Conservation (phyloP, 352 stramenopile genomes). For the Phytophthora pisi region DNA sequence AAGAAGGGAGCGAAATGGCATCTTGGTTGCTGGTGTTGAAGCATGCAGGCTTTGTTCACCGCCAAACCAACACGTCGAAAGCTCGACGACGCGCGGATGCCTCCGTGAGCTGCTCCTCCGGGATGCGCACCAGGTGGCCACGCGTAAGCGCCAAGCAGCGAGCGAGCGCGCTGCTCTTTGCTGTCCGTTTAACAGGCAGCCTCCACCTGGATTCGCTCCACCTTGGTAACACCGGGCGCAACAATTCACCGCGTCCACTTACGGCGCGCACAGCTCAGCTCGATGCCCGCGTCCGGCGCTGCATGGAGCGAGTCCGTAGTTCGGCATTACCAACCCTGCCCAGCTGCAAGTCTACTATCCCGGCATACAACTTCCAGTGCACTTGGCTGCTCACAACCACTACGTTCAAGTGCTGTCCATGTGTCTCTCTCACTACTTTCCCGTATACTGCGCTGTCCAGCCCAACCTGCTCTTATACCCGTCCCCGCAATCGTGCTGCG, state of each 20-base stretch:
- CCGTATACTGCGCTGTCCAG: not conserved
- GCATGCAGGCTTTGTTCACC: not conserved
- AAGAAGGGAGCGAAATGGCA: no score
- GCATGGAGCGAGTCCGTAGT: slow-evolving; percentile 1
- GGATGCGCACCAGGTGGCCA: slow-evolving; percentile 17
- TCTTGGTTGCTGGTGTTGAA: not conserved
- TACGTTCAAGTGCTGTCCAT: slow-evolving; percentile 4
- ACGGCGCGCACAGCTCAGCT: not conserved
- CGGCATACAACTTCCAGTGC: slow-evolving; percentile 17
- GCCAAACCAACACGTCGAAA: not conserved
- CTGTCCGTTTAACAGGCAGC: not conserved
- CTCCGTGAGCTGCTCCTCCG: slow-evolving; percentile 15
- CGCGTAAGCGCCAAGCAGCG: slow-evolving; percentile 5
- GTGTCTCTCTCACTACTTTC: not conserved
- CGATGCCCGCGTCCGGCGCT: slow-evolving; percentile 1
- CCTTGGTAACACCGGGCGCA: not conserved
- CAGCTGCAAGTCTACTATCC: slow-evolving; percentile 25
- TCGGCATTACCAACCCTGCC: slow-evolving; percentile 2
- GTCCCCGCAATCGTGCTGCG: not conserved
- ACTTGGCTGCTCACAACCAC: not conserved
- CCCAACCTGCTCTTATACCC: slow-evolving; percentile 9
- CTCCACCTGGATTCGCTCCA: not conserved
- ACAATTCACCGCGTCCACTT: not conserved
- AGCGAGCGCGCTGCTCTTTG: not conserved
- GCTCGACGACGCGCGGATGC: slow-evolving; percentile 9